Evolutionary conservation across 495 filamentous ascomycete genomes (phyloP), one percentile per base, ranked within the genome.

Genomic region (Penicillium flavigenum): DNA sequence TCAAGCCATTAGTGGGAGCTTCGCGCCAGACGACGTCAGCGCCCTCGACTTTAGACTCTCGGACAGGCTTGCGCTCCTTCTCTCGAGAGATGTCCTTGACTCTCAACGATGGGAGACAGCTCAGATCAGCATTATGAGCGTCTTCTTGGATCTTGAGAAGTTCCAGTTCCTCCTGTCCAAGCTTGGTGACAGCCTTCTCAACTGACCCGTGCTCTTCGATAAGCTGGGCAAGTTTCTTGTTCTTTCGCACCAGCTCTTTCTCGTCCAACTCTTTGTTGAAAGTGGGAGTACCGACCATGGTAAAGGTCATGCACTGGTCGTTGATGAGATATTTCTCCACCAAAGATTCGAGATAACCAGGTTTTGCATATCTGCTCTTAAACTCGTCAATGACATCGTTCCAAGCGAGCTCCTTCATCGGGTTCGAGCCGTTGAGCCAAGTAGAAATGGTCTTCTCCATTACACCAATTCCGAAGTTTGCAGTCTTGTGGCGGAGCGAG

Each of bases 351-450:
- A 98, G 79, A 66, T 97, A 97, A 36, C 83, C 80, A 12, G 85
- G 85, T 67, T 88, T 76, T 19, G 81, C 81, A 59, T 87, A 86
- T 63, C 84, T 78, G 5, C 73, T 73, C 71, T 96, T 87, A 72
- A 98, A 98, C 12, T 86, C 85, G 32, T 84, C 72, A 20, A 97
- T 83, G 3, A 88, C 91, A 39, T 92, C 87, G 64, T 96, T 89
- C 91, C 91, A 97, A 5, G 89, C 86, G 51, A 98, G 75, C 22
- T 89, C 84, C 56, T 94, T 85, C 71, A 98, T 92, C 10, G 94
- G 95, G 70, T 97, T 90, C 12, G 90, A 81, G 14, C 94, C 94
- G 55, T 94, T 94, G 71, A 98, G 96, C 94, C 94, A 98, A 27
- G 86, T 85, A 4, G 90, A 87, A 52, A 94, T 88, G 53, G 96